phyloP scores from a whole-genome alignment of 371 early-diverging fungal species.

The Rhizomucor pusillus region DNA sequence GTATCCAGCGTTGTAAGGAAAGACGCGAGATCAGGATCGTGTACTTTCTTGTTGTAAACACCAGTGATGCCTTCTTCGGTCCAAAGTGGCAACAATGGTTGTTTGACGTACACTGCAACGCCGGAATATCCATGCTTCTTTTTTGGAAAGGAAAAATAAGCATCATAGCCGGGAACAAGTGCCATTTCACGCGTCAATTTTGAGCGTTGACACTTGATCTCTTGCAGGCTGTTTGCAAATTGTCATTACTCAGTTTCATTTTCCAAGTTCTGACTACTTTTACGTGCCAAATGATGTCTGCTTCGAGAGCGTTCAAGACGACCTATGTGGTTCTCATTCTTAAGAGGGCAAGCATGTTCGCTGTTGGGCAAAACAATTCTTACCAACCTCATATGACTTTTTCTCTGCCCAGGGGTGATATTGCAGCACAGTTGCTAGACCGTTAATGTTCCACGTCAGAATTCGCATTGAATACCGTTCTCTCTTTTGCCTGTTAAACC shows the following conservation, averaged over 20 bases:
- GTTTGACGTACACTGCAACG: conserved; percentile 68
- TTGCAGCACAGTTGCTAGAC: conserved; percentile 53
- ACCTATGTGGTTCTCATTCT: conserved; percentile 22
- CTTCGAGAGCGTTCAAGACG: conserved; percentile 54
- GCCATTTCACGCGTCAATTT: conserved; percentile 62
- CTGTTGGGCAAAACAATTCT: too few relatives aligned
- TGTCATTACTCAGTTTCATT: not conserved
- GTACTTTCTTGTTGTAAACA: conserved; percentile 17
- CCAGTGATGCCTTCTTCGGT: conserved; percentile 72
- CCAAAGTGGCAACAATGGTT: conserved; percentile 42
- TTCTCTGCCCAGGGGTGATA: conserved; percentile 57
- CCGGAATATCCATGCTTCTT: conserved; percentile 73
- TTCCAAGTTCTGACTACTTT: not conserved
- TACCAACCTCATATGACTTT: conserved; percentile 53
- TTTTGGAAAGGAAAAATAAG: conserved; percentile 69
- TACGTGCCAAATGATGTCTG: conserved; percentile 70
- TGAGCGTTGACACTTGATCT: conserved; percentile 67
- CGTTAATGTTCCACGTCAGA: conserved; percentile 69
- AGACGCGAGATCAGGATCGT: conserved; percentile 3
- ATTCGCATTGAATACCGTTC: conserved; percentile 42
- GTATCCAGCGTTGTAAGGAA: conserved; percentile 21
- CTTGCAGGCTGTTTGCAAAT: conserved; percentile 60
- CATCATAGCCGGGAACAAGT: conserved; percentile 70
- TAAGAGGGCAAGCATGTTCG: not conserved
- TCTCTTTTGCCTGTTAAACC: too few relatives aligned